A percentile compares a stretch with the other conserved stretches of the same genome.
Conservation (phyloP, 345 rosid genomes). For the Carallia brachiata region DNA sequence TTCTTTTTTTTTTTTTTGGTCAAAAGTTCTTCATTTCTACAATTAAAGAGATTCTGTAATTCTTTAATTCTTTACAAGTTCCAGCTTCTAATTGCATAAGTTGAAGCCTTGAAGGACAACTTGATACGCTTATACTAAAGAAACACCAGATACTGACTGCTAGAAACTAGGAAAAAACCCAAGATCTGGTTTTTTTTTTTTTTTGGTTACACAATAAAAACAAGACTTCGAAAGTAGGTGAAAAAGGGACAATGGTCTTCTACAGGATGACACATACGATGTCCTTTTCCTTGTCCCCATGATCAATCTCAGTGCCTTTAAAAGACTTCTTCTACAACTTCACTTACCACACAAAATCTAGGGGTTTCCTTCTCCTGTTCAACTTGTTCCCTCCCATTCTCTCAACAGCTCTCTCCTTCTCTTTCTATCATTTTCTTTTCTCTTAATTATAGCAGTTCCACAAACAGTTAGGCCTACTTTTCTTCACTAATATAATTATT, state of each 20-base stretch:
- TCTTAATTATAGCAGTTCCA: not conserved
- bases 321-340: constrained; percentile 24
- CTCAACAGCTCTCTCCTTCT: not conserved
- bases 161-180: not conserved
- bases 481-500: not conserved
- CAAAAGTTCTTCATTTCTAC: no score
- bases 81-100: no score
- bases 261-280: constrained; percentile 29
- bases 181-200: not conserved
- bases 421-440: not conserved
- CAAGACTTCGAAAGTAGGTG: constrained; percentile 29
- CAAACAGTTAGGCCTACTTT: not conserved
- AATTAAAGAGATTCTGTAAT: no score
- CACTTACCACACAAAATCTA: constrained; percentile 13
- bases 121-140: not conserved
- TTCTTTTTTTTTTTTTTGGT: no score
- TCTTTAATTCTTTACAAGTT: no score
- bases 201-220: not conserved
- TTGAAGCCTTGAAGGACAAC: no score
- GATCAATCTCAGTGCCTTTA: constrained; percentile 36
- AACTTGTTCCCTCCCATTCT: not conserved
- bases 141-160: not conserved
- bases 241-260: constrained; percentile 27
- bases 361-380: not conserved
- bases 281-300: constrained; percentile 15